Base-by-base conservation (phyloP, 23 red algal genomes). In the Gracilaria domingensis region DNA sequence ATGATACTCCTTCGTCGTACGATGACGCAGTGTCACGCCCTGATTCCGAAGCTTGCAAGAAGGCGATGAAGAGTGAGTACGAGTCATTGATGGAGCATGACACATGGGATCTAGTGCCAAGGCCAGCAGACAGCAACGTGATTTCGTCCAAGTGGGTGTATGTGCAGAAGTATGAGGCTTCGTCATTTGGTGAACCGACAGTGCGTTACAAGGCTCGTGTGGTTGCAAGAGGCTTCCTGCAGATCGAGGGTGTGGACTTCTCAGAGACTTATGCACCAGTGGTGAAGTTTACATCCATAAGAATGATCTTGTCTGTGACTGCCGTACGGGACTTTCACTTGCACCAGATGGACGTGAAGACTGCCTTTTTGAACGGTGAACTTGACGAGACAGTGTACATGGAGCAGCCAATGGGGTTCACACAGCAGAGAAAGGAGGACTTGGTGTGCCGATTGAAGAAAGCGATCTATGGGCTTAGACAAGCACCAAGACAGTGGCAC, bases 41-140 rank as follows among this genome's bases (percentile, higher is more conserved):
- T 34, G 81, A 66, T n/a, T 66, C 49, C 28, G 23, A 85, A 36
- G 64, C 58, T 2, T 45, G 60, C 34, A 71, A 48, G 23, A 85
- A 85, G 59, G 24, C 81, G 6, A 55, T 81, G 77, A 1, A 32
- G 8, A 61, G 4, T 81, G 49, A 58, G 56, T 56, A 58, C 26
- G 40, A 85, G 35, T 85, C 81, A 4, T 39, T 85, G 24, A 85
- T 85, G 42, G 81, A 85, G 13, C 58, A 85, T 85, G 81, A 85
- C 35, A 85, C 81, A 69, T 70, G 60, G 81, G 57, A 66, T 28
- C 28, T 70, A 11, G 57, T 85, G 40, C 59, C 59, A 26, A 54
- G 32, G 37, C 37, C 59, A 24, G 58, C 59, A 39, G 36, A 44
- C 23, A 66, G 20, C 47, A 66, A 85, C 34, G 18, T 48, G 39